phyloP scores from a whole-genome alignment of 371 early-diverging fungal species.

The Entomophthora muscae region DNA sequence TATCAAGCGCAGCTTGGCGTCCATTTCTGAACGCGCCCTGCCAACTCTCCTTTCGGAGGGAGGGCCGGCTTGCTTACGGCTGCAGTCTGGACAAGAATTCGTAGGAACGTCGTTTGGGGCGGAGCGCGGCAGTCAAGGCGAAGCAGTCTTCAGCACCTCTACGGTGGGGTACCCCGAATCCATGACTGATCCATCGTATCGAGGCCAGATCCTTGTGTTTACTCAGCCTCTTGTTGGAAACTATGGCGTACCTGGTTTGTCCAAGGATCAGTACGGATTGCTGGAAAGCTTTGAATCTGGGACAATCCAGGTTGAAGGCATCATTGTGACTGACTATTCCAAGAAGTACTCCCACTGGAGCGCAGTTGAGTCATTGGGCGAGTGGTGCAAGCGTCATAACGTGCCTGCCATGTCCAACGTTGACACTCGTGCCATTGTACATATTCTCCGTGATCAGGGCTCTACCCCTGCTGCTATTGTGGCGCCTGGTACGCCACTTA shows the following conservation, averaged over 20 bases:
- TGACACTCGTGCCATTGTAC: slow-evolving; percentile 83
- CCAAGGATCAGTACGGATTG: slow-evolving; percentile 61
- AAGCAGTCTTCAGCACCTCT: slow-evolving; percentile 79
- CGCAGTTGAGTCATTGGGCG: slow-evolving; percentile 65
- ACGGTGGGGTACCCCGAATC: too few relatives aligned
- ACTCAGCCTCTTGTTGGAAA: slow-evolving; percentile 62
- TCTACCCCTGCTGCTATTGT: slow-evolving; percentile 42
- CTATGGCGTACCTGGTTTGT: slow-evolving; percentile 71
- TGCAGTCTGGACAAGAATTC: slow-evolving; percentile 56
- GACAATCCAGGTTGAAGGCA: slow-evolving; percentile 64
- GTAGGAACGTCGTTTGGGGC: slow-evolving; percentile 65
- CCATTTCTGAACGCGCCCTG: too few relatives aligned
- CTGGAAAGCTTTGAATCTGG: slow-evolving; percentile 71
- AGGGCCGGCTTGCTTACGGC: too few relatives aligned
- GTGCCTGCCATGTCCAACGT: slow-evolving; percentile 85
- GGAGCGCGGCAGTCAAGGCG: slow-evolving; percentile 30
- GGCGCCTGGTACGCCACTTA: slow-evolving; percentile 15
- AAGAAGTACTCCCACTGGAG: slow-evolving; percentile 80
- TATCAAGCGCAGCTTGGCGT: too few relatives aligned
- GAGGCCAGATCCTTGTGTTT: slow-evolving; percentile 74
- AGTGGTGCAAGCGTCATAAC: slow-evolving; percentile 73
- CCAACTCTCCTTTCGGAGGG: too few relatives aligned
- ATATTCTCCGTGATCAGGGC: slow-evolving; percentile 66
- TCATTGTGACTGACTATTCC: slow-evolving; percentile 77
- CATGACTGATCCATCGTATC: slow-evolving; percentile 78